Percentiles rank a stretch among this genome's conserved stretches.
Conservation (phyloP, 192 early-diverging fungal genomes). For the Funneliformis geosporum region DNA sequence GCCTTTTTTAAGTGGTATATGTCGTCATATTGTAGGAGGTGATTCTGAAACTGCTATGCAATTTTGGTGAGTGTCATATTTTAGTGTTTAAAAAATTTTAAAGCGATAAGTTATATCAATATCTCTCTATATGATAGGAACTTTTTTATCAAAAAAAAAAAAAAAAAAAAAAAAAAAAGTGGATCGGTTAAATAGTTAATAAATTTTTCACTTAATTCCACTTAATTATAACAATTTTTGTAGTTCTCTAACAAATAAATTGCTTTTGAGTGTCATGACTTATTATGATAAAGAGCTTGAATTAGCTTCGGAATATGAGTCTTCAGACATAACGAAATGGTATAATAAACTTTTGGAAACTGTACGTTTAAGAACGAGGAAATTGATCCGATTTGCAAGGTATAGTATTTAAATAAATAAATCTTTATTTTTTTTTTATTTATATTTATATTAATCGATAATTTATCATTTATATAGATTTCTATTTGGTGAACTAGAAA, state of each 20-base stretch:
- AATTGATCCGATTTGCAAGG: conserved; percentile 61
- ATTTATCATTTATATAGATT: conserved; percentile 38
- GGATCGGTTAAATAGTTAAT: not conserved
- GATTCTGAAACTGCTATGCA: conserved; percentile 73
- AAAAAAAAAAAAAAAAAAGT: not conserved
- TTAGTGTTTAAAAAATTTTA: not conserved
- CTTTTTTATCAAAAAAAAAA: not conserved
- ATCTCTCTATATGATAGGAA: not conserved
- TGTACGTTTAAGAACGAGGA: conserved; percentile 63
- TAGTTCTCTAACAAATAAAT: conserved; percentile 53
- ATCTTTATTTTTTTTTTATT: too few relatives aligned
- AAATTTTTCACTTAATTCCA: not conserved
- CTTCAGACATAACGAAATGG: conserved; percentile 47
- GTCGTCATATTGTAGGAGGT: conserved; percentile 70
- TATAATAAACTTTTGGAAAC: conserved; percentile 67
- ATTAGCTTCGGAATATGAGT: conserved; percentile 34
- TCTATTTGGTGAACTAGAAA: conserved; percentile 61
- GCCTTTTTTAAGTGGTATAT: conserved; percentile 72
- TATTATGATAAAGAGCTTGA: conserved; percentile 49
- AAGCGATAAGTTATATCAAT: conserved; percentile 28
- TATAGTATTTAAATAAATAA: not conserved
- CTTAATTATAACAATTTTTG: conserved; percentile 6
- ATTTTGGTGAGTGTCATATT: conserved; percentile 63
- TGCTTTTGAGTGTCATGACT: conserved; percentile 51
- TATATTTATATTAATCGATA: not conserved